phyloP scores from a whole-genome alignment of 1,284 basidiomycete genomes.

The Ceratobasidium sp. region DNA sequence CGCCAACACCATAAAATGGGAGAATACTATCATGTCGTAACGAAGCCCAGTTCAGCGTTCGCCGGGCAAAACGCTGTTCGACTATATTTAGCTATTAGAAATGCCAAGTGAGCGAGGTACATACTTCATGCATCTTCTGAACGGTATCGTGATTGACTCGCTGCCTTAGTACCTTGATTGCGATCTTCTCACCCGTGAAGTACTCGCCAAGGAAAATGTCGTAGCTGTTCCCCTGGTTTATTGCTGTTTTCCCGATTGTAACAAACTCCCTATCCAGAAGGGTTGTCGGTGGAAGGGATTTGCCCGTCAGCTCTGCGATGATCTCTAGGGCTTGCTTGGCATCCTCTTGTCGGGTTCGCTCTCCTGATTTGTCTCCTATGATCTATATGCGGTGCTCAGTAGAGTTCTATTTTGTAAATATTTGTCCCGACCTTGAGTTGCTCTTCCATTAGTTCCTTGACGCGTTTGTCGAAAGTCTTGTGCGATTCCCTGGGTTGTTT shows the following conservation, averaged over 20 bases:
- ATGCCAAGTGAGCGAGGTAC: background rate
- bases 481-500: background rate
- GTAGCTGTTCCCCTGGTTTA: slow-evolving; percentile 10
- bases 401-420: background rate
- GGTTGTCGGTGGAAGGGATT: slow-evolving; percentile 20
- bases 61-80: slow-evolving; percentile 27
- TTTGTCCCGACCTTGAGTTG: slow-evolving; percentile 8
- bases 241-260: slow-evolving; percentile 1
- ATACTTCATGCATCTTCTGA: slow-evolving; percentile 17
- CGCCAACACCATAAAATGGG: slow-evolving; percentile 24
- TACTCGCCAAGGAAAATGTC: slow-evolving; percentile 22
- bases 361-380: background rate
- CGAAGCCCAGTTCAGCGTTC: slow-evolving; percentile 22
- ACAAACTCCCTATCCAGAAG: slow-evolving; percentile 30
- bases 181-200: slow-evolving; percentile 27
- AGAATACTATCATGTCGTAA: slow-evolving; percentile 30
- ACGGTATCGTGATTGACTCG: slow-evolving; percentile 26
- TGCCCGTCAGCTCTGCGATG: slow-evolving; percentile 23
- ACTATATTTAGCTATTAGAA: background rate
- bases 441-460: slow-evolving; percentile 12
- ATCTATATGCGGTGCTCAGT: background rate
- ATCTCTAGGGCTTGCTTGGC: slow-evolving; percentile 3
- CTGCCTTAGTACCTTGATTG: slow-evolving; percentile 32
- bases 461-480: background rate
- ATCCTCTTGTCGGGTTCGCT: background rate